Conservation (phyloP, 371 early-diverging fungal genomes). For the Synchytrium microbalum region DNA sequence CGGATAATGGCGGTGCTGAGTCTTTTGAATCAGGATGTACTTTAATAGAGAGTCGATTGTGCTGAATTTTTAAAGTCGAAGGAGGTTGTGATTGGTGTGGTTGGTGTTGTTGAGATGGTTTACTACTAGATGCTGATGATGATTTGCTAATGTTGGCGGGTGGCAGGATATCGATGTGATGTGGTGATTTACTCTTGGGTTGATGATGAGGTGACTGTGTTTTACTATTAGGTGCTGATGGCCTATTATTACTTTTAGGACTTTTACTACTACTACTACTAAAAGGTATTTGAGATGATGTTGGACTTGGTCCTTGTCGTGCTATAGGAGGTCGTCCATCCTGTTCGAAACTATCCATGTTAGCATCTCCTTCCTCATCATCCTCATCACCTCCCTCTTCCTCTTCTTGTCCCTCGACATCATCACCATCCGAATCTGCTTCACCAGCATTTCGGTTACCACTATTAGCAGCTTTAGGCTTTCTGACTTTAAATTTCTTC, state of each 20-base stretch:
- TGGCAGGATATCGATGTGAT: not conserved
- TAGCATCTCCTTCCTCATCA: not conserved
- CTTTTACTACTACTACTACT: too few species aligned
- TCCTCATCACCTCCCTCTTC: not conserved
- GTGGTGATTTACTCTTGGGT: not conserved
- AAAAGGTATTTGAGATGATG: too few species aligned
- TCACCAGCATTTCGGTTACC: not conserved
- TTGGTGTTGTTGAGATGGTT: not conserved
- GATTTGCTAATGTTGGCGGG: not conserved
- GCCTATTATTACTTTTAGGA: too few species aligned
- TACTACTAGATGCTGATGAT: not conserved
- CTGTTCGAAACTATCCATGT: not conserved
- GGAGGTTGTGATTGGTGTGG: too few species aligned
- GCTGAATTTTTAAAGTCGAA: too few species aligned
- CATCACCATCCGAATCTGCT: not conserved
- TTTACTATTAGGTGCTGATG: too few species aligned
- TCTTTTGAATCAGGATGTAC: not conserved
- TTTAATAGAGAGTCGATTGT: not conserved
- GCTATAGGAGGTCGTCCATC: not conserved
- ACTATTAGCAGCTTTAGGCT: not conserved
- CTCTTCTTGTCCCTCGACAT: not conserved
- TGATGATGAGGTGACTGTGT: not conserved
- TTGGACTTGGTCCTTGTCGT: not conserved
- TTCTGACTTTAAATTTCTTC: not conserved
- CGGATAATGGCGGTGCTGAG: not conserved